A percentile compares a stretch with the other conserved stretches of the same genome.
Conservation (phyloP, 2,329 filamentous ascomycete species). For the Trichoderma afroharzianum region DNA sequence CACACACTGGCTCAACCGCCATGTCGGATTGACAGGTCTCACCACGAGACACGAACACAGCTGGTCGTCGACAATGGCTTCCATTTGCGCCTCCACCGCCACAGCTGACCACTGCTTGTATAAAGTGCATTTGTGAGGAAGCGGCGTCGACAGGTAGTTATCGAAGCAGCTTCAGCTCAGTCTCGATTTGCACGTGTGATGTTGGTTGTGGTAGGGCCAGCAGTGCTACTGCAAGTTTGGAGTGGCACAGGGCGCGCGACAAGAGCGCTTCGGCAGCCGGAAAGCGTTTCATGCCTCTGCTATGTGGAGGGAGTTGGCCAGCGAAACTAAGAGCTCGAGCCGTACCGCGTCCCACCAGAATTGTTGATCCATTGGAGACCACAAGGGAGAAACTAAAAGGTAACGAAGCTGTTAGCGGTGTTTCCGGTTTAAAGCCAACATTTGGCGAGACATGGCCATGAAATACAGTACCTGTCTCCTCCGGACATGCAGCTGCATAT, state of each 20-base stretch:
- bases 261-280: background rate
- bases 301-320: slow-evolving; percentile 14
- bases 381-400: background rate
- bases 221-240: background rate
- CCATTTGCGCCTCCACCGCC: slow-evolving; percentile 8
- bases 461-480: background rate
- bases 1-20: slow-evolving; percentile 2
- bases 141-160: background rate
- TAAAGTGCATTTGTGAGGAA: background rate
- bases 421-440: background rate
- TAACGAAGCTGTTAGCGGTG: background rate
- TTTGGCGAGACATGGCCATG: background rate
- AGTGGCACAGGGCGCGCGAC: background rate
- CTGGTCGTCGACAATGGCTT: background rate
- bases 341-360: slow-evolving; percentile 22
- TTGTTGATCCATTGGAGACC: slow-evolving; percentile 2
- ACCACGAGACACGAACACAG: background rate
- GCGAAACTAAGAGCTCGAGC: slow-evolving; percentile 21
- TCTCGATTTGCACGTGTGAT: background rate
- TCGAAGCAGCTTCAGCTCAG: background rate
- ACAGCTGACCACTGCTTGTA: background rate
- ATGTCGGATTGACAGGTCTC: slow-evolving; percentile 16
- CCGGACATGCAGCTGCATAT: background rate
- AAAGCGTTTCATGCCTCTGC: slow-evolving; percentile 4
- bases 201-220: background rate